phyloP scores from a whole-genome alignment of 805 yeast genomes.

The Pichia cabralensis region DNA sequence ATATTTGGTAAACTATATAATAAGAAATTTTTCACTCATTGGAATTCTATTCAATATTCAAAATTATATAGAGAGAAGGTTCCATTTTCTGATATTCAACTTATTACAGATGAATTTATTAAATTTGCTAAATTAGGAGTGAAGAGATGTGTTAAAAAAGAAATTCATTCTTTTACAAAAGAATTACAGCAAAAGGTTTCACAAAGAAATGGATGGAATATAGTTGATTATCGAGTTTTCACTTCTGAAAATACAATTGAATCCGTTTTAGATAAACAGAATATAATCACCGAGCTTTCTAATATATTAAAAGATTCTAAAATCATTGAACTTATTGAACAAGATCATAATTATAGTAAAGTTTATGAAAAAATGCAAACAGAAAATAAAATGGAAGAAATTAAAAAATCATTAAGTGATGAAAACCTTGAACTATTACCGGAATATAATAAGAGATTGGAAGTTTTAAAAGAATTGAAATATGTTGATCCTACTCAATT shows the following conservation, averaged over 20 bases:
- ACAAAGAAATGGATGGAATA: no score
- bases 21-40: conserved; percentile 26
- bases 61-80: conserved; percentile 25
- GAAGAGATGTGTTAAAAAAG: no score
- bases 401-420: conserved; percentile 63
- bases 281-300: conserved; percentile 12
- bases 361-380: conserved; percentile 37
- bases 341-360: conserved; percentile 16
- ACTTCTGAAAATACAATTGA: no score
- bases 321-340: conserved; percentile 10
- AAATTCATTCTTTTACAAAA: no score
- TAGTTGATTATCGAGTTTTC: no score
- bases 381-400: conserved; percentile 39
- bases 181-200: no score
- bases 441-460: conserved; percentile 83
- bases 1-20: conserved; percentile 24
- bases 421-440: conserved; percentile 87
- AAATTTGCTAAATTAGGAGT: conserved; percentile 13
- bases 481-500: conserved; percentile 62
- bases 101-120: conserved; percentile 31
- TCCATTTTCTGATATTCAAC: conserved; percentile 32
- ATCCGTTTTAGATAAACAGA: no score
- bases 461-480: conserved; percentile 66
- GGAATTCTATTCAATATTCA: conserved; percentile 14
- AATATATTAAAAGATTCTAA: conserved; percentile 21